These are phyloP conservation scores for Bretschneidera sinensis DNA, from an alignment of 345 rosid genomes.

Conservation along the genomic window DNA sequence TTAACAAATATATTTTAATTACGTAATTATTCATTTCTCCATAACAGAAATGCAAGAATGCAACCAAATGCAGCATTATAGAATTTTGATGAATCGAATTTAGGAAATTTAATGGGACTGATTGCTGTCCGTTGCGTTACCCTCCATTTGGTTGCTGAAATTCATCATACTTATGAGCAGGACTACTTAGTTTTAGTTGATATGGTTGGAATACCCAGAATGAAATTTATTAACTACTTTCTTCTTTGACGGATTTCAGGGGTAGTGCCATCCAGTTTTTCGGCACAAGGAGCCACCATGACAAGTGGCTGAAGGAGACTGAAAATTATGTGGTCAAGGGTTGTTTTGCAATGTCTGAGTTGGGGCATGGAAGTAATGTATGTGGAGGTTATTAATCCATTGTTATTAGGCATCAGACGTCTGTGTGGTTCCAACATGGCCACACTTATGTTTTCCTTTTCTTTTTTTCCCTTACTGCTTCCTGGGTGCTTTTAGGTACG, in stretches of 20 bases:
- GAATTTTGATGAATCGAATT: no score
- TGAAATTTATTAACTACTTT: constrained; percentile 6
- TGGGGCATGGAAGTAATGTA: constrained; percentile 99
- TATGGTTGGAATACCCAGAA: neutral
- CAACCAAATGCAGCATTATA: no score
- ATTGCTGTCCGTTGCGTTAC: neutral
- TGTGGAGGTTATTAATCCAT: constrained; percentile 21
- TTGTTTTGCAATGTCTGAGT: constrained; percentile 96
- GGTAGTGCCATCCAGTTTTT: constrained; percentile 78
- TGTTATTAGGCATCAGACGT: neutral
- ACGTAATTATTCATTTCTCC: no score
- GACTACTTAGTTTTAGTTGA: neutral
- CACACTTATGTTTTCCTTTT: no score
- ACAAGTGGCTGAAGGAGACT: constrained; percentile 74
- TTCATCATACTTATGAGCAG: neutral
- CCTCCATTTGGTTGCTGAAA: no score
- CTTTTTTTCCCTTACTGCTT: neutral
- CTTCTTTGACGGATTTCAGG: constrained; percentile 35
- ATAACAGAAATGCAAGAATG: no score
- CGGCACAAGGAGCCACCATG: constrained; percentile 86
- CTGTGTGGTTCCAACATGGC: constrained; percentile 5
- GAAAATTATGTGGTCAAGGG: constrained; percentile 71
- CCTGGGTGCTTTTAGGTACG: constrained; percentile 52
- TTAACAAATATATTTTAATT: no score
- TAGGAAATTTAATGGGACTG: neutral